Base-by-base conservation (phyloP, 306 rosid species). In the Ziziphus jujuba region DNA sequence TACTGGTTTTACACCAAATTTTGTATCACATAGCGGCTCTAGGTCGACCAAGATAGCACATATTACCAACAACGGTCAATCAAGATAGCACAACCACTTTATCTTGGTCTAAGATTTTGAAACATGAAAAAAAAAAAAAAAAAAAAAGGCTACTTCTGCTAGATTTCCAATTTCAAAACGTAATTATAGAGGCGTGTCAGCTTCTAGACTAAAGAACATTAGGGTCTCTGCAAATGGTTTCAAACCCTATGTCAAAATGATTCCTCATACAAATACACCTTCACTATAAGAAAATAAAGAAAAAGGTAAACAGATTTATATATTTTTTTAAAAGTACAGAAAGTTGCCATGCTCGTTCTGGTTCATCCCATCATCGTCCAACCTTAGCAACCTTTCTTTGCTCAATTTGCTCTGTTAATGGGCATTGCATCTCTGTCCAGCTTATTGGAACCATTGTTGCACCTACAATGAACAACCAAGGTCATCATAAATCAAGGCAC, bases 341-440 rank as follows among this genome's bases (percentile, higher is more conserved):
- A 0, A 57, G 7, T 13, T 31, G 17, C 3, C 13, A 17, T 28
- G 14, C 12, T 7, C 11, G 13, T 7, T 56, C 44, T 9, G 38
- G n/a, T n/a, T n/a, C n/a, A n/a, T 60, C 52, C 5, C 50, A 68
- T 84, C 80, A 92, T 75, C 81, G 81, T 73, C 86, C 81, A 43
- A 84, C 84, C 85, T 88, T 88, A 14, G 98, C 98, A 49, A 93
- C 97, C 78, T 90, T 93, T 73, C 98, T 82, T 49, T 73, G 89
- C 84, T 93, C 96, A 56, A 86, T 77, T 86, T 93, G 96, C 67
- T 87, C 95, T 5, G 96, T 88, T 51, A 81, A 48, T 17, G 97
- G 90, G 78, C 95, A 91, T 67, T 87, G 91, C 98, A 91, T 89
- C 81, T 91, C 92, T 9, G 96, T 89, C 98, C 96, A 91, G 72